phyloP scores from a whole-genome alignment of 345 rosid genomes.

The Eucalyptus urophylla region DNA sequence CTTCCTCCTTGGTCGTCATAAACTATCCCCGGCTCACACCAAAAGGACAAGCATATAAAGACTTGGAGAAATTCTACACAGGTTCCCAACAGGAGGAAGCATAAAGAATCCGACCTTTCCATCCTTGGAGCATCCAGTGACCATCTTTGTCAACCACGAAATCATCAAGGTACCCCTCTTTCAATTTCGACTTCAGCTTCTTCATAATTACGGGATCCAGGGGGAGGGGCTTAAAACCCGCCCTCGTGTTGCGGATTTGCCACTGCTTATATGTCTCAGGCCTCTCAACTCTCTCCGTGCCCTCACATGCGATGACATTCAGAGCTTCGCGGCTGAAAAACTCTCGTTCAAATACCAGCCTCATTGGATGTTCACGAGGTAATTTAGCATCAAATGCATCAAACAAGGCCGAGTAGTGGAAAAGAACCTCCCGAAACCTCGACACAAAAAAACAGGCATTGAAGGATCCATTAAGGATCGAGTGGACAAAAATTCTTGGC shows the following conservation, averaged over 20 bases:
- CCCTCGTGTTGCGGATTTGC: constrained; percentile 21
- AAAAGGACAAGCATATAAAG: not conserved
- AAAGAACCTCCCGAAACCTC: constrained; percentile 31
- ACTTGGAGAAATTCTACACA: not conserved
- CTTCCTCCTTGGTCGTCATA: not conserved
- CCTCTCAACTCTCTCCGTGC: constrained; percentile 23
- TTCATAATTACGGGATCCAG: constrained; percentile 10
- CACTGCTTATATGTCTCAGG: constrained; percentile 39
- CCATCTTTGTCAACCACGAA: constrained; percentile 18
- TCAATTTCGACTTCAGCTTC: constrained; percentile 10
- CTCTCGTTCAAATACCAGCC: constrained; percentile 14
- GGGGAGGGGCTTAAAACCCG: constrained; percentile 25
- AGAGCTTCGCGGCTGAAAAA: constrained; percentile 17
- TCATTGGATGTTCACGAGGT: constrained; percentile 14
- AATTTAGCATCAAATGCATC: constrained; percentile 17
- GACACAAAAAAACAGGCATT: constrained; percentile 27
- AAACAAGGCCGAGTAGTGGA: constrained; percentile 21
- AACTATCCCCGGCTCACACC: not conserved
- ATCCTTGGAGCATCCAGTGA: constrained; percentile 34
- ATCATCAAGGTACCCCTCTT: constrained; percentile 17
- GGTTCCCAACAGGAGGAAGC: constrained; percentile 35
- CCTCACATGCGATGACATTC: constrained; percentile 30
- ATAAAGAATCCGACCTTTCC: constrained; percentile 30
- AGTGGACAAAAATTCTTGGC: constrained; percentile 15
- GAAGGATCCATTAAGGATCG: constrained; percentile 14